These are phyloP conservation scores for Aspergillus pseudotamarii DNA, from an alignment of 2,329 filamentous ascomycete genomes.

Conservation along the genomic window DNA sequence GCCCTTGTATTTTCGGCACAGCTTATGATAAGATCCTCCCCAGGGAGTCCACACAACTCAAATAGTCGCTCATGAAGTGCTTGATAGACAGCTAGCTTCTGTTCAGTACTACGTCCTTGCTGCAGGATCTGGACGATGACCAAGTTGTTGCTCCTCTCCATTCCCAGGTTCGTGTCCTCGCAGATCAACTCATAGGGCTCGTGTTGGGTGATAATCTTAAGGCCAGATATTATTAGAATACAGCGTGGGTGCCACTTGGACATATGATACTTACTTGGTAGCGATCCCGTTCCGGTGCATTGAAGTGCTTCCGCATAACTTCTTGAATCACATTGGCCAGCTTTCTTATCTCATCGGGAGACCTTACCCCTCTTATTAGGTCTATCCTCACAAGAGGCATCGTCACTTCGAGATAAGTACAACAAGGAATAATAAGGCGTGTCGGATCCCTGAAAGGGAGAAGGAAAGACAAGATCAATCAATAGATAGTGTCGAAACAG, in stretches of 20 bases:
- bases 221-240: neutral
- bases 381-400: conserved; percentile 39
- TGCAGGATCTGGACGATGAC: conserved; percentile 38
- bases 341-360: conserved; percentile 27
- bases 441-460: too few species aligned
- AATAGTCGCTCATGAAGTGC: conserved; percentile 21
- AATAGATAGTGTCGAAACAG: too few species aligned
- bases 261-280: conserved; percentile 20
- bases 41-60: conserved; percentile 11
- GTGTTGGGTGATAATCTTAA: conserved; percentile 35
- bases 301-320: conserved; percentile 30
- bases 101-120: conserved; percentile 30
- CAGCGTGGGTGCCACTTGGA: neutral
- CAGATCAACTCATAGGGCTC: conserved; percentile 35
- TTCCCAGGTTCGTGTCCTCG: conserved; percentile 34
- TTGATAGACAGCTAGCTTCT: conserved; percentile 30
- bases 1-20: conserved; percentile 27
- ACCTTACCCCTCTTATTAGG: conserved; percentile 24
- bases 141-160: conserved; percentile 27
- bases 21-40: conserved; percentile 31
- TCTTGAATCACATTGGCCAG: conserved; percentile 31
- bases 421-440: too few species aligned
- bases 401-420: neutral
- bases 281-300: conserved; percentile 30
- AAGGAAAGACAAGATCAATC: too few species aligned